phyloP scores from a whole-genome alignment of 495 filamentous ascomycete species.

The Bacidia gigantensis region DNA sequence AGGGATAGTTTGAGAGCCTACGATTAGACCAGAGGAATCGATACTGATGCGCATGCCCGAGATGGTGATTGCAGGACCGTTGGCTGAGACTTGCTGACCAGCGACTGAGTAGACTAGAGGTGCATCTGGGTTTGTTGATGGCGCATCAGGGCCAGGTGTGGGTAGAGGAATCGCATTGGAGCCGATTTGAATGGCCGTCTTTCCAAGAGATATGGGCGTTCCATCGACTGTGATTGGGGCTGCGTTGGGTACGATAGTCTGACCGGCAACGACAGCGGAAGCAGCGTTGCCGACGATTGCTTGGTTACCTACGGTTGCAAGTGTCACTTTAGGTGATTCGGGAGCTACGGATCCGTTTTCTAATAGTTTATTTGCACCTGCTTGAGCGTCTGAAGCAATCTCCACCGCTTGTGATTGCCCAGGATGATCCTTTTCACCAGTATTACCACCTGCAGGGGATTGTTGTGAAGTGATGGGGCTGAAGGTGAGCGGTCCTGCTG shows the following conservation, averaged over 20 bases:
- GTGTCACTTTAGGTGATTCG: no score
- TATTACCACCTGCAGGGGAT: no score
- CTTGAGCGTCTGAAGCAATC: no score
- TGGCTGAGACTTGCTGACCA: slow-evolving; percentile 6
- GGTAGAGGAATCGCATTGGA: not conserved
- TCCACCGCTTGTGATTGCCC: no score
- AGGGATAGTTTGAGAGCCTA: slow-evolving; percentile 1
- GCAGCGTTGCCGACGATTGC: not conserved
- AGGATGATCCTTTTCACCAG: no score
- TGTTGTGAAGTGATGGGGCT: not conserved
- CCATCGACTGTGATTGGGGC: not conserved
- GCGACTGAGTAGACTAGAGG: not conserved
- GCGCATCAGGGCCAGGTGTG: not conserved
- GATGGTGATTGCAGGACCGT: slow-evolving; percentile 6
- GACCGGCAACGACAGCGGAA: not conserved
- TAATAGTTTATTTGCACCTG: no score
- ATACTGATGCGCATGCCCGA: slow-evolving; percentile 2
- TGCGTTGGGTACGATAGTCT: not conserved
- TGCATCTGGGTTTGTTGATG: not conserved
- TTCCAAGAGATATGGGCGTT: not conserved
- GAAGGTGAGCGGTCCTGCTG: no score
- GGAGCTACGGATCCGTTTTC: no score
- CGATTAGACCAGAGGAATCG: not conserved
- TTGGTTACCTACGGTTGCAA: not conserved
- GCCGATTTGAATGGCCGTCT: not conserved